phyloP scores from a whole-genome alignment of 179 eudicot genomes.

The Silene noctiflora region DNA sequence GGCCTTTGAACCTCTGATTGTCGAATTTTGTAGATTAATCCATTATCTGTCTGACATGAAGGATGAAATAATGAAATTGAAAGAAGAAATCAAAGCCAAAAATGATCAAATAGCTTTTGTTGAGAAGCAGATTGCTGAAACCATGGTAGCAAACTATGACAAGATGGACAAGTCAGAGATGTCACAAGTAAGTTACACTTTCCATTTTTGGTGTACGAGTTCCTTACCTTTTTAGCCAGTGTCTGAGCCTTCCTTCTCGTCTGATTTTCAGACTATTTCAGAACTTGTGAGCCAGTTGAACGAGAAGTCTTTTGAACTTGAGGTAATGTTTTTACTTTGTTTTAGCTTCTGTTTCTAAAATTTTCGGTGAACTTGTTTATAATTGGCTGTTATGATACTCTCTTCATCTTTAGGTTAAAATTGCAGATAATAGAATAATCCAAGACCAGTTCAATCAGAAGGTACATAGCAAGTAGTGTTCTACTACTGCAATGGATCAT shows the following conservation, averaged over 20 bases:
- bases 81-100: conserved; percentile 65
- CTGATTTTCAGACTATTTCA: conserved; percentile 54
- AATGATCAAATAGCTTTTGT: conserved; percentile 71
- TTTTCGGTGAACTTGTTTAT: background rate
- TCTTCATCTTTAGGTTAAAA: conserved; percentile 61
- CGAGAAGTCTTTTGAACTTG: conserved; percentile 94
- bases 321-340: conserved; percentile 41
- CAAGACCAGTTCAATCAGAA: conserved; percentile 94
- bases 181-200: conserved; percentile 52
- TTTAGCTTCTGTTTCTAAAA: background rate
- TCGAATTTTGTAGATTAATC: conserved; percentile 6
- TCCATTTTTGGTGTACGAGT: conserved; percentile 2
- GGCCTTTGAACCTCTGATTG: conserved; percentile 6
- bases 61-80: conserved; percentile 75
- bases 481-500: conserved; percentile 3
- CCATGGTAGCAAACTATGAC: conserved; percentile 41
- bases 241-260: conserved; percentile 17
- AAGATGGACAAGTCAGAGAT: conserved; percentile 52
- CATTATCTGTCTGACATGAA: conserved; percentile 30
- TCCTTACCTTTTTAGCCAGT: background rate
- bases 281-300: conserved; percentile 79
- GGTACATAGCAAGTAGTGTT: conserved; percentile 37
- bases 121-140: conserved; percentile 72
- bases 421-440: conserved; percentile 89
- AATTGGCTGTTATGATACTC: background rate